These are phyloP conservation scores for Inonotus obliquus DNA, from an alignment of 1,284 basidiomycete genomes.

Conservation along the genomic window DNA sequence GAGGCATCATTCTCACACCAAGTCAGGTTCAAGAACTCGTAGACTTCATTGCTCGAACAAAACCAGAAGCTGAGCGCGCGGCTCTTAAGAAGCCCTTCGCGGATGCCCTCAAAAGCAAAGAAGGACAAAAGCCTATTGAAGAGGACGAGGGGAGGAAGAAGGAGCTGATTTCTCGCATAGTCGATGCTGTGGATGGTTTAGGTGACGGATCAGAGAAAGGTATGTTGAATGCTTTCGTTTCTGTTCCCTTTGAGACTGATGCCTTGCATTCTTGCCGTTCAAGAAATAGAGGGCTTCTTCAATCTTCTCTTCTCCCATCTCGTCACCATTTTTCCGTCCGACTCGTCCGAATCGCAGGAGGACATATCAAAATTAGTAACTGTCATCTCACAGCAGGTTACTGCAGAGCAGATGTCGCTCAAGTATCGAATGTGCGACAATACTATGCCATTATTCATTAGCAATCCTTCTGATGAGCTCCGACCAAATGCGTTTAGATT, in stretches of 20 bases:
- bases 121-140: constrained; percentile 47
- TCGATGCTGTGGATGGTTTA: constrained; percentile 58
- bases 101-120: constrained; percentile 50
- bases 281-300: constrained; percentile 86
- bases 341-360: constrained; percentile 49
- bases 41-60: constrained; percentile 66
- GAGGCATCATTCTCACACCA: not conserved
- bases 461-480: constrained; percentile 27
- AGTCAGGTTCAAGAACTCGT: constrained; percentile 74
- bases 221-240: constrained; percentile 28
- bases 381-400: constrained; percentile 43
- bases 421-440: constrained; percentile 69
- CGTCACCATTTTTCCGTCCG: constrained; percentile 49
- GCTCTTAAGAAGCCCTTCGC: constrained; percentile 64
- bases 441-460: constrained; percentile 1
- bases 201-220: constrained; percentile 76
- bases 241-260: not conserved
- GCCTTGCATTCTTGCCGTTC: not conserved
- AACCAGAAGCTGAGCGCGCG: constrained; percentile 63
- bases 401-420: constrained; percentile 45
- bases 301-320: constrained; percentile 74
- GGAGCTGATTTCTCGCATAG: constrained; percentile 51
- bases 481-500: constrained; percentile 36
- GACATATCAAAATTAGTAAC: constrained; percentile 47
- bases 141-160: constrained; percentile 49